These are phyloP conservation scores for Vachellia collinsii DNA, from an alignment of 306 rosid species.

Conservation along the genomic window DNA sequence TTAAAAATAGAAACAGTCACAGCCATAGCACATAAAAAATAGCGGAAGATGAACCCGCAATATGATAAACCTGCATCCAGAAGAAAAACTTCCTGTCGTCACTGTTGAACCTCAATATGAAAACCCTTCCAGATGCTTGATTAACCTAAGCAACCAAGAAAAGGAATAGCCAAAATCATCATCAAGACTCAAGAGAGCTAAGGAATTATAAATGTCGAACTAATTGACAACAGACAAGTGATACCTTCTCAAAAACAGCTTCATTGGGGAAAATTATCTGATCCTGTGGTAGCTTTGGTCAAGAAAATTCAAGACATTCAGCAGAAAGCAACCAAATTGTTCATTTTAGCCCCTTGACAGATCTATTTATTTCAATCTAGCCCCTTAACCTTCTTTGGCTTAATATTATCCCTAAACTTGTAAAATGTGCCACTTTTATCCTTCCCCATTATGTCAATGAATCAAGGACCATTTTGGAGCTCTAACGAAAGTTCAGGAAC, in stretches of 20 bases:
- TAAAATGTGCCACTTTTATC: not conserved
- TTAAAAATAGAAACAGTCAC: not conserved
- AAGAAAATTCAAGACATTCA: conserved; percentile 50
- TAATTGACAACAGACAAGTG: conserved; percentile 22
- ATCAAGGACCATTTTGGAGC: not conserved
- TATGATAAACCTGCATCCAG: conserved; percentile 87
- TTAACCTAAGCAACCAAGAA: conserved; percentile 64
- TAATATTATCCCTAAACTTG: not conserved
- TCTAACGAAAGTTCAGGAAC: not conserved
- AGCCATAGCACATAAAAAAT: conserved; percentile 9
- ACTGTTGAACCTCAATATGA: conserved; percentile 74
- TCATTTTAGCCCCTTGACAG: not conserved
- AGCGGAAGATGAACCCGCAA: conserved; percentile 16
- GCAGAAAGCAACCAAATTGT: conserved; percentile 28
- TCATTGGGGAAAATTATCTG: conserved; percentile 93
- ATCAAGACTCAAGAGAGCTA: conserved; percentile 11
- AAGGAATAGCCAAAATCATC: conserved; percentile 22
- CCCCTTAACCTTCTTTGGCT: not conserved
- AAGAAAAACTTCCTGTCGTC: conserved; percentile 88
- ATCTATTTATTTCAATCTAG: not conserved
- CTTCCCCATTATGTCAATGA: not conserved
- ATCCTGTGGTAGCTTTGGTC: conserved; percentile 65
- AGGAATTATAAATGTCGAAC: conserved; percentile 24
- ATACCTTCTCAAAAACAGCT: conserved; percentile 93
- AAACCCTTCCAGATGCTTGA: conserved; percentile 92